These are phyloP conservation scores for Xylaria telfairii DNA, from an alignment of 495 filamentous ascomycete species.

Conservation along the genomic window DNA sequence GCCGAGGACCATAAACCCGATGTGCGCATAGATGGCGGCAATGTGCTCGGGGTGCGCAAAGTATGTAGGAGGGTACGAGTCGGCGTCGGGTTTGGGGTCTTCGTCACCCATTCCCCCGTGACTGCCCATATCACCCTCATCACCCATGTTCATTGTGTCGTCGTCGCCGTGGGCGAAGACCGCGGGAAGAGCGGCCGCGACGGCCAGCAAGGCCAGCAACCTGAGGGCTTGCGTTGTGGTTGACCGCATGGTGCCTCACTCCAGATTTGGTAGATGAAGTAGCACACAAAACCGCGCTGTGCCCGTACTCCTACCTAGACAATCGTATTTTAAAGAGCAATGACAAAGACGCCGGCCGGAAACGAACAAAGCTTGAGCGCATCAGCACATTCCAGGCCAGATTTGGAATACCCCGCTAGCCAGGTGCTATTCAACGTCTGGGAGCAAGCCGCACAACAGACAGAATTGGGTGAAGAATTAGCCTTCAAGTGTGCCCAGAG, in stretches of 20 bases:
- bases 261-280: background rate
- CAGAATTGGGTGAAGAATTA: background rate
- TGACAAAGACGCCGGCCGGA: background rate
- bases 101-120: slow-evolving; percentile 49
- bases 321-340: background rate
- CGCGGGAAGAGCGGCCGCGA: slow-evolving; percentile 40
- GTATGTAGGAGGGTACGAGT: slow-evolving; percentile 67
- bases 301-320: background rate
- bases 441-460: background rate
- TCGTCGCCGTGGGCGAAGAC: slow-evolving; percentile 53
- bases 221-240: slow-evolving; percentile 29
- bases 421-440: slow-evolving; percentile 11
- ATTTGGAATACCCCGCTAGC: background rate
- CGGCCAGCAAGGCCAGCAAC: slow-evolving; percentile 36
- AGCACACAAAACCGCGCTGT: background rate
- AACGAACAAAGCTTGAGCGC: slow-evolving; percentile 4
- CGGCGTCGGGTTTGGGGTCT: slow-evolving; percentile 47
- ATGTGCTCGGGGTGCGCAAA: slow-evolving; percentile 73
- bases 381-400: slow-evolving; percentile 15
- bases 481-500: background rate
- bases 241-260: slow-evolving; percentile 32
- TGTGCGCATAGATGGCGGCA: slow-evolving; percentile 76
- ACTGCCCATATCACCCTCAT: slow-evolving; percentile 40
- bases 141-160: slow-evolving; percentile 47
- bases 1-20: slow-evolving; percentile 74